phyloP scores from a whole-genome alignment of 2,329 filamentous ascomycete genomes.

The Fusarium subtropicale region DNA sequence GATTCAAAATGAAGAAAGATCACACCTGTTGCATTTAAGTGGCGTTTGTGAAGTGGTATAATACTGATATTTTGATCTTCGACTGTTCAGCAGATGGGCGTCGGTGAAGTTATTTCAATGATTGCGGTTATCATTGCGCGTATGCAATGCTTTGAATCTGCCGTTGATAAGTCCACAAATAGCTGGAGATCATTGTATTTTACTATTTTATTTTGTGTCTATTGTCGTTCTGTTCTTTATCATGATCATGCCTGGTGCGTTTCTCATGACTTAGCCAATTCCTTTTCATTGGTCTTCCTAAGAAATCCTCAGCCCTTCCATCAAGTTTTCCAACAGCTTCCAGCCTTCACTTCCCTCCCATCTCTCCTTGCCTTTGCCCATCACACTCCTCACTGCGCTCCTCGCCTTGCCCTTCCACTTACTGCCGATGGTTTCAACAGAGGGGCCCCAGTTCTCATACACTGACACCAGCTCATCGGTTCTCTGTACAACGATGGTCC shows the following conservation, averaged over 20 bases:
- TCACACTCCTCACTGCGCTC: constrained; percentile 83
- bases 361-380: constrained; percentile 81
- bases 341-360: constrained; percentile 85
- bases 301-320: constrained; percentile 64
- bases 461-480: constrained; percentile 85
- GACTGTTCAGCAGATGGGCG: not conserved
- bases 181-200: not conserved
- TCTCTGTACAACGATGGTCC: constrained; percentile 78
- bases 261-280: constrained; percentile 13
- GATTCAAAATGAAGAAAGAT: not conserved
- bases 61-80: not conserved
- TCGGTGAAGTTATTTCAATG: not conserved
- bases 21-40: not conserved
- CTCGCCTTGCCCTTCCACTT: constrained; percentile 92
- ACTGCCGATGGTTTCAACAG: constrained; percentile 74
- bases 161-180: not conserved
- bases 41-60: not conserved
- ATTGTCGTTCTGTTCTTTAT: constrained; percentile 3
- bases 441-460: constrained; percentile 81
- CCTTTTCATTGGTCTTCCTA: constrained; percentile 12
- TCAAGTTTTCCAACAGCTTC: constrained; percentile 67
- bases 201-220: not conserved
- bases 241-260: constrained; percentile 18
- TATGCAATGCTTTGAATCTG: not conserved
- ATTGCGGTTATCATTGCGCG: not conserved